Evolutionary conservation across 2,329 filamentous ascomycete genomes (phyloP), one percentile per base, ranked within the genome.

Genomic region (Phialophora tarda): DNA sequence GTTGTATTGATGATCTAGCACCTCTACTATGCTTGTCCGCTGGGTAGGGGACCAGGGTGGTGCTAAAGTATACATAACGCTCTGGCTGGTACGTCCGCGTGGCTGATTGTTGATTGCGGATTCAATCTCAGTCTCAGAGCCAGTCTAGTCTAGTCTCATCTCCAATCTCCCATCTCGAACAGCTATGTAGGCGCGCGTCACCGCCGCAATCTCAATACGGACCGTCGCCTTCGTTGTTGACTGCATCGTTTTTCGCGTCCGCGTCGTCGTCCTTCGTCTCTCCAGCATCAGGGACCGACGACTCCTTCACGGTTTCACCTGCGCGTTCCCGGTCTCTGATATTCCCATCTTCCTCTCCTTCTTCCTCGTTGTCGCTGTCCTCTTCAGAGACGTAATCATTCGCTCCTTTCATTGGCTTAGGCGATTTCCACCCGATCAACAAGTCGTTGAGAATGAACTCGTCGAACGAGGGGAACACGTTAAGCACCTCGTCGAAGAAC

Each of bases 361-460:
- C 63, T 8, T 56, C 34, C 1, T 5, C 65, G 23, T 23, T 62
- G 23, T 59, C 58, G 26, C 34, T 53, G 17, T 65, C 64, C 21
- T 57, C 64, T 41, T 24, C 54, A 12, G 58, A 30, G 3, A 67
- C 64, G 51, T 67, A 69, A 44, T 69, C 67, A 48, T 66, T 59
- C 10, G 69, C 66, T 3, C 69, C 69, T 38, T 66, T 66, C 17
- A 64, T 8, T 0, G 65, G 65, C 34, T 72, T 75, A 0, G 89
- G 88, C 26, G 84, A 78, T 75, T 88, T 91, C 83, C 86, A 93
- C 21, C 82, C 77, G 24, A 82, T 72, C 88, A 93, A 91, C 70
- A 91, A 79, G 71, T 89, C 86, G 75, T 93, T 91, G 0, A 86
- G 84, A 28, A 93, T 78, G 64, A 87, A 86, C 0, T 81, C 84